Evolutionary conservation across 169 alveolate species (phyloP), one percentile per base, ranked within the genome.

Genomic region (Besnoitia besnoiti): DNA sequence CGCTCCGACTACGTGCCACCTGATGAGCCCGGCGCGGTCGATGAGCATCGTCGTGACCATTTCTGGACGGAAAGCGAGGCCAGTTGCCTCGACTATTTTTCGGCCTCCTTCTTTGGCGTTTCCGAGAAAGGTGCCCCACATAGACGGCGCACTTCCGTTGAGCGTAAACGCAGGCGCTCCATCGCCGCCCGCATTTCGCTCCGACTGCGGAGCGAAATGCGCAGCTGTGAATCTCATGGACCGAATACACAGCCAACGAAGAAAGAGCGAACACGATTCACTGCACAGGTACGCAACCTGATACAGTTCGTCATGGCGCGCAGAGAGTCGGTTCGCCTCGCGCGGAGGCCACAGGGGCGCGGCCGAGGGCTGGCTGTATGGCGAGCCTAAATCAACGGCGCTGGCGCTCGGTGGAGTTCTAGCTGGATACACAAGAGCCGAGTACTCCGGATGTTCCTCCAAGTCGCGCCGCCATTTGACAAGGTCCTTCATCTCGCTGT

Each of bases 1-100:
- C 79, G 79, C 37, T 51, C 94, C 94, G 0, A 89, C 87, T 40
- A 88, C 91, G 37, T 91, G 94, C 94, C 94, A 91, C 90, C 94
- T 40, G 7, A 91, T 79, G 76, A 61, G 40, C n/a, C 91, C 94
- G 0, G 91, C 87, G 33, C 61, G 87, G 61, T 91, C 94, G 51
- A 59, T 61, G 42, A 91, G 91, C 79, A 91, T 40, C n/a, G 82
- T 79, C 12, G 94, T 82, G 27, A 91, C 94, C 40, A 91, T 47
- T 44, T 61, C 87, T 3, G 87, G 55, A n/a, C 55, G 61, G 55
- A 40, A 77, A 27, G 40, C 30, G 61, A 77, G 87, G 39, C 87
- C 87, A 19, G 87, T 35, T 21, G 87, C 87, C 33, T 37, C 87
- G 55, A 42, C 59, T 21, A 77, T 24, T 42, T 77, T 37, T 55